Conservation (phyloP, 169 alveolate genomes). For the Plasmodium berghei region DNA sequence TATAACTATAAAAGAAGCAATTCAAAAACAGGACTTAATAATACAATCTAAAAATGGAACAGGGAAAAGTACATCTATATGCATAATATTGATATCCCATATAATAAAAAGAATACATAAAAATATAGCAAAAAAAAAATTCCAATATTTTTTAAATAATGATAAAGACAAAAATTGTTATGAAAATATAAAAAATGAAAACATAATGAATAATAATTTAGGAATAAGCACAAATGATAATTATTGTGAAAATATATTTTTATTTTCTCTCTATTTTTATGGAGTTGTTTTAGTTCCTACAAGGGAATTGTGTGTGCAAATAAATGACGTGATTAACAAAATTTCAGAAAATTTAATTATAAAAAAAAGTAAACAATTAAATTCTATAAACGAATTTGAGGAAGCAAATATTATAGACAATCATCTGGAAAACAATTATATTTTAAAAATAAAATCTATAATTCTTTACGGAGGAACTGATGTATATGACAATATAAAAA, state of each 20-base stretch:
- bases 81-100: slow-evolving; percentile 19
- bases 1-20: slow-evolving; percentile 17
- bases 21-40: slow-evolving; percentile 13
- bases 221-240: background rate
- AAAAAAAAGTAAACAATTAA: background rate
- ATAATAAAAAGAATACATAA: slow-evolving; percentile 13
- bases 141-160: background rate
- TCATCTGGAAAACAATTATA: background rate
- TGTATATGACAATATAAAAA: slow-evolving; percentile 11
- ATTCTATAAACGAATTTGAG: background rate
- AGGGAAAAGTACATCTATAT: slow-evolving; percentile 55
- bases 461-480: slow-evolving; percentile 62
- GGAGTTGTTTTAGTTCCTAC: slow-evolving; percentile 40
- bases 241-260: background rate
- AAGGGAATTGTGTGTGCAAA: slow-evolving; percentile 57
- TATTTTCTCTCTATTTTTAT: slow-evolving; percentile 12
- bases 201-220: background rate
- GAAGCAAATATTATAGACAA: background rate
- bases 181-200: background rate
- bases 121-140: background rate
- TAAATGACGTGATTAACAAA: slow-evolving; percentile 22
- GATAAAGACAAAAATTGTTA: background rate
- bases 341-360: background rate
- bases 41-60: slow-evolving; percentile 70
- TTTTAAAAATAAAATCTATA: slow-evolving; percentile 21